Evolutionary conservation across 345 rosid species (phyloP).

Genomic region (Citrus medica): DNA sequence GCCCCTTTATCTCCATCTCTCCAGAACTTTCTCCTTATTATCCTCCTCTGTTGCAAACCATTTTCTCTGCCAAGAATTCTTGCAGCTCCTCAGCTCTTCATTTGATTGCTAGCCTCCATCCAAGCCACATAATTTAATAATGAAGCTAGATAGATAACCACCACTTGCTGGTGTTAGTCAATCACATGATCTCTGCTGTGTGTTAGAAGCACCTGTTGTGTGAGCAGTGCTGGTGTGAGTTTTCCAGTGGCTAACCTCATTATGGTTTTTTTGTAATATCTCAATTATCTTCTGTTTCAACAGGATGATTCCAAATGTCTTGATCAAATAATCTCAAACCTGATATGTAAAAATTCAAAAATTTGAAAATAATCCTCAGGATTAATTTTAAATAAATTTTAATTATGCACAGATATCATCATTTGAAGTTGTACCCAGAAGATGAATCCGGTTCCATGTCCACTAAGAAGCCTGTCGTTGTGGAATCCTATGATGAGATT

Average conservation of each 20-base stretch:
- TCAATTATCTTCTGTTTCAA: background rate
- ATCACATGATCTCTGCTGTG: background rate
- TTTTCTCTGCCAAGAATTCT: background rate
- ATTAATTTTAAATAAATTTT: background rate
- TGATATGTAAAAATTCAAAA: background rate
- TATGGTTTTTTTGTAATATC: background rate
- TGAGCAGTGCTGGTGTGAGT: background rate
- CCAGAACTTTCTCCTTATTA: background rate
- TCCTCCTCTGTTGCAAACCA: background rate
- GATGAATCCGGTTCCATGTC: constrained; percentile 61
- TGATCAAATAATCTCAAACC: background rate
- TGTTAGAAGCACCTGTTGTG: background rate
- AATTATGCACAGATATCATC: constrained; percentile 45
- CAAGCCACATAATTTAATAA: background rate
- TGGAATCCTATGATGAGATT: constrained; percentile 62
- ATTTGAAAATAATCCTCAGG: background rate
- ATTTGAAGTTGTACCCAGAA: constrained; percentile 61
- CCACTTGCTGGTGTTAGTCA: background rate
- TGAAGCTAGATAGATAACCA: background rate
- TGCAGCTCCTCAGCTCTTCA: background rate
- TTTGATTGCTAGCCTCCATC: background rate
- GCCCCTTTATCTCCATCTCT: background rate
- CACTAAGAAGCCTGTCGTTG: constrained; percentile 69
- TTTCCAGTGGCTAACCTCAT: background rate
- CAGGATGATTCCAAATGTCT: background rate